Base-by-base conservation (phyloP, 31 red algal species). In the Asparagopsis taxiformis region DNA sequence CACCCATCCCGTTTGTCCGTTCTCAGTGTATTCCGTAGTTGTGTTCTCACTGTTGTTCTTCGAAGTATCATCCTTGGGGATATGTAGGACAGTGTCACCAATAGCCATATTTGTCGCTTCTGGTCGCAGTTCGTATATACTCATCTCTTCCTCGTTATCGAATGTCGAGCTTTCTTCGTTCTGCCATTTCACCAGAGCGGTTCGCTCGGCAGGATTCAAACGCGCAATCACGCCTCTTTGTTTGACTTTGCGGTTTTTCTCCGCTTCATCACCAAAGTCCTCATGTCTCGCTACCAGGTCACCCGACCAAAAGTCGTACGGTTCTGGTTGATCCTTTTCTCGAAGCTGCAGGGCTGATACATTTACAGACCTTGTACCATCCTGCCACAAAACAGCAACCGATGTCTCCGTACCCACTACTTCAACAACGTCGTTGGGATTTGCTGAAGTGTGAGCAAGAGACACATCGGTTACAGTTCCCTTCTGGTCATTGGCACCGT, bases 281-380 rank as follows among this genome's bases (percentile, higher is more conserved):
- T 85, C 80, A 21, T 71, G 62, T 39, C 55, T 23, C 34, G n/a
- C 28, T 1, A 85, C 56, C 60, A 85, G 31, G 21, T 57, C 28
- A 51, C 80, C 80, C 3, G 80, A 68, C 39, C 32, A 46, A 60
- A 74, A 85, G 44, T 74, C 80, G 51, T 85, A 67, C 7, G 51
- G 55, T 23, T 72, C 80, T 20, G 46, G 37, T 50, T 74, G 69
- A 62, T 74, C 39, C 9, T 68, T 73, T 5, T 32, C 36, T 32
- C 65, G 46, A 3, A 85, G 55, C 22, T 60, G 41, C 26, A 77
- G 16, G 6, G 82, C 38, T 2, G 82, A 59, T 41, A 77, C 72
- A 29, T 65, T 41, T 31, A 50, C 33, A 22, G 74, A 49, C 19
- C 37, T 67, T 20, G 43, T 48, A 13, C 71, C 82, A 48, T 77